Evolutionary conservation across 1,139 yeast genomes (phyloP).

Genomic region (Hemisphaericaspora xylanilytica): DNA sequence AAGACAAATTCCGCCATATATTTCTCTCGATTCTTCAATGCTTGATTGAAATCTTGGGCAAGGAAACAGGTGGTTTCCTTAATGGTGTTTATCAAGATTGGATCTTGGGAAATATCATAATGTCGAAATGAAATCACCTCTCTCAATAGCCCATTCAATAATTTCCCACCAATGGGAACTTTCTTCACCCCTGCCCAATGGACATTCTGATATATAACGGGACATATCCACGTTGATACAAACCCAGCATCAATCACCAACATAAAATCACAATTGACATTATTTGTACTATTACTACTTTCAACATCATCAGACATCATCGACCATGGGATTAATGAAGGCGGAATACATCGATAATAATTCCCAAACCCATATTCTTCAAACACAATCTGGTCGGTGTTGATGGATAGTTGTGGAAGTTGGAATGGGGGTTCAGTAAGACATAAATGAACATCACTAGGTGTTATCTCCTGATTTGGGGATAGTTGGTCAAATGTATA

Average conservation of each 20-base stretch:
- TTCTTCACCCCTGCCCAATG: conserved; percentile 77
- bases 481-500: conserved; percentile 46
- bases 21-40: conserved; percentile 39
- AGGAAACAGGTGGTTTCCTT: conserved; percentile 81
- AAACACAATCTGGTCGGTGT: conserved; percentile 88
- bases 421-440: conserved; percentile 81
- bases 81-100: conserved; percentile 76
- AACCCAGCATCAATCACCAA: conserved; percentile 87
- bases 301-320: no score
- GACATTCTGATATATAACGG: conserved; percentile 76
- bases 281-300: no score
- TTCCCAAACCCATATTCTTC: conserved; percentile 86
- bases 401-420: conserved; percentile 76
- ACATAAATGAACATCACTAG: conserved; percentile 49
- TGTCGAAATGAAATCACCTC: conserved; percentile 89
- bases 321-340: conserved; percentile 64
- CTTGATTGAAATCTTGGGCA: conserved; percentile 59
- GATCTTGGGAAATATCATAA: conserved; percentile 91
- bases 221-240: conserved; percentile 83
- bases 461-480: conserved; percentile 38
- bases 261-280: conserved; percentile 54
- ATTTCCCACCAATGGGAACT: conserved; percentile 79
- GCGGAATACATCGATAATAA: conserved; percentile 60
- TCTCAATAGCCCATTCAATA: conserved; percentile 75
- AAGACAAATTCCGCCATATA: conserved; percentile 63